Conservation (phyloP, 2,329 filamentous ascomycete species). For the Ampelomyces quisqualis region DNA sequence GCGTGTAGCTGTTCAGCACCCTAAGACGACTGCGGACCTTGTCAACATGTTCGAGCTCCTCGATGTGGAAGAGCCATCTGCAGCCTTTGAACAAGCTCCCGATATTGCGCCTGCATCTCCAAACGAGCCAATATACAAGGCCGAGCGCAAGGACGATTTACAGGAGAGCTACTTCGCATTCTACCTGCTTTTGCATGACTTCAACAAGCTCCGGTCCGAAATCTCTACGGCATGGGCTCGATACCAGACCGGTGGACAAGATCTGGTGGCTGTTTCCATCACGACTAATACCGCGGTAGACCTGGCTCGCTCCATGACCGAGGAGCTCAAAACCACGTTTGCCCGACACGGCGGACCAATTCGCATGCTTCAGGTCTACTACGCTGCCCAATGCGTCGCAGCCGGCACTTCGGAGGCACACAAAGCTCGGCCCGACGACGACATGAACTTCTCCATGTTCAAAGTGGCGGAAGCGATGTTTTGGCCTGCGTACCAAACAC, state of each 20-base stretch:
- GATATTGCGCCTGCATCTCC: conserved; percentile 17
- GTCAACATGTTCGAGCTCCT: conserved; percentile 43
- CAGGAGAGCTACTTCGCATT: conserved; percentile 14
- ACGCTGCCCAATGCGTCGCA: conserved; percentile 3
- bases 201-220: conserved; percentile 13
- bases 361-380: conserved; percentile 14
- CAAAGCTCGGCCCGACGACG: conserved; percentile 9
- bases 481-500: conserved; percentile 1
- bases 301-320: conserved; percentile 17
- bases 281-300: conserved; percentile 22
- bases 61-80: conserved; percentile 43
- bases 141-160: conserved; percentile 4
- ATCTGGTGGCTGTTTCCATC: conserved; percentile 18
- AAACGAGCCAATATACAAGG: conserved; percentile 7
- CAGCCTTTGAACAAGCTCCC: conserved; percentile 39
- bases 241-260: conserved; percentile 13
- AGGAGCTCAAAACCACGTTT: conserved; percentile 11
- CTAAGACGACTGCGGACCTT: conserved; percentile 24
- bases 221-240: conserved; percentile 13
- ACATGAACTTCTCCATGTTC: conserved; percentile 19
- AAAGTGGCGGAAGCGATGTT: conserved; percentile 8
- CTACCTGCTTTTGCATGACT: conserved; percentile 12
- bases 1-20: neutral
- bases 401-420: neutral
- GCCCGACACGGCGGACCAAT: conserved; percentile 7